A percentile compares a stretch with the other conserved stretches of the same genome.
These are phyloP conservation scores for Sphagnum fallax DNA, from an alignment of 228 moss, liverwort and hornwort species.

Conservation along the genomic window DNA sequence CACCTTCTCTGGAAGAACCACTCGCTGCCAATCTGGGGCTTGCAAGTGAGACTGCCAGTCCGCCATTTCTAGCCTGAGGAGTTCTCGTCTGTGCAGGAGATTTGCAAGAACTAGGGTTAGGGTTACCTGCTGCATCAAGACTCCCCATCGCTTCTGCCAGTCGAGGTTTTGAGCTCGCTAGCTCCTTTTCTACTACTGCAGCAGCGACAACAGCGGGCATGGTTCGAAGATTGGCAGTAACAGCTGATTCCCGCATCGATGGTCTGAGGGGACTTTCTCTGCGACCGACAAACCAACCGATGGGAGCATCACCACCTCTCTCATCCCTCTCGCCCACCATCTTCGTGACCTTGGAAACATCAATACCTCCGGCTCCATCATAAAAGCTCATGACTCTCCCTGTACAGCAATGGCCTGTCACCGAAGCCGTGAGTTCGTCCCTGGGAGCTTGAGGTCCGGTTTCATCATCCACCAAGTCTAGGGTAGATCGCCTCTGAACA, in stretches of 20 bases:
- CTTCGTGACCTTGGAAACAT: slow-evolving; percentile 45
- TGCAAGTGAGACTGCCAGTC: neutral
- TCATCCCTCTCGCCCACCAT: slow-evolving; percentile 68
- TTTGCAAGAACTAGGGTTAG: slow-evolving; percentile 10
- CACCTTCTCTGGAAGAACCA: slow-evolving; percentile 7
- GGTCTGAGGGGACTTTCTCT: slow-evolving; percentile 62
- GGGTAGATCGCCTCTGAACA: slow-evolving; percentile 60
- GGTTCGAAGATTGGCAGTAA: slow-evolving; percentile 56
- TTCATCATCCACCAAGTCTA: slow-evolving; percentile 77
- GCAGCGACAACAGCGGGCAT: slow-evolving; percentile 17
- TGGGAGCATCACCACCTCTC: slow-evolving; percentile 76
- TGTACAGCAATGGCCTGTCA: slow-evolving; percentile 87
- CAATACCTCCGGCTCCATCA: slow-evolving; percentile 70
- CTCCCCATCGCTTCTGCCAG: slow-evolving; percentile 9
- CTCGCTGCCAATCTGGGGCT: neutral
- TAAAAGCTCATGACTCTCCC: slow-evolving; percentile 83
- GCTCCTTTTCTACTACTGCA: slow-evolving; percentile 19
- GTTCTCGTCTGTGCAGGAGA: slow-evolving; percentile 10
- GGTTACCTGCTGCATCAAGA: slow-evolving; percentile 7
- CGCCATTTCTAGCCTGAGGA: neutral
- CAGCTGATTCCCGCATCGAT: slow-evolving; percentile 87
- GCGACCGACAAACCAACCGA: slow-evolving; percentile 92
- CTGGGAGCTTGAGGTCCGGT: slow-evolving; percentile 22
- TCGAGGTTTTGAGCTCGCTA: slow-evolving; percentile 5
- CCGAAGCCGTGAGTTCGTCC: slow-evolving; percentile 65